Percentiles rank a stretch among this genome's conserved stretches.
Evolutionary conservation across 768 basidiomycete species (phyloP).

Genomic region (Trichaptum fuscoviolaceum): DNA sequence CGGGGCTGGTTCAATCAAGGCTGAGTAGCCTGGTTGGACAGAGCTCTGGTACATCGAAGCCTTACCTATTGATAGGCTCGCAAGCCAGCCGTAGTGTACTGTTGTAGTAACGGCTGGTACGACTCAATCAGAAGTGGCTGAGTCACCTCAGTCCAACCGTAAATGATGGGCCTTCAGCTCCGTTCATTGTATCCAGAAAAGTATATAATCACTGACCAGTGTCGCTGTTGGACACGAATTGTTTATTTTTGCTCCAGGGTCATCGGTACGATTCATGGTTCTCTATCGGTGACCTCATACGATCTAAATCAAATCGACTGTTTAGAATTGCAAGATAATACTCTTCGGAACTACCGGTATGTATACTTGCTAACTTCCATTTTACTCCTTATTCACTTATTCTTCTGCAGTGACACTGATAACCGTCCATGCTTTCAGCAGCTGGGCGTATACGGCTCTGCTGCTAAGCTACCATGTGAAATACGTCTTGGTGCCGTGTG

Average conservation of each 20-base stretch:
- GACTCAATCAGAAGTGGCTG: too few relatives aligned
- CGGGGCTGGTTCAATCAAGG: conserved; percentile 84
- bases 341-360: background rate
- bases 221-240: too few relatives aligned
- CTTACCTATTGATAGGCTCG: conserved; percentile 73
- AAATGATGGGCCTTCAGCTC: too few relatives aligned
- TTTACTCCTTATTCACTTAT: background rate
- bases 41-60: conserved; percentile 94
- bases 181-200: too few relatives aligned
- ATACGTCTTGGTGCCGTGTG: too few relatives aligned
- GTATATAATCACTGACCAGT: too few relatives aligned
- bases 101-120: too few relatives aligned
- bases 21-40: conserved; percentile 82
- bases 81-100: too few relatives aligned
- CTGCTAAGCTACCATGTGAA: background rate
- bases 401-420: background rate
- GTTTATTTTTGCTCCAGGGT: background rate
- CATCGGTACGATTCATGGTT: background rate
- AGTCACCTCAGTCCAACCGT: too few relatives aligned
- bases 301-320: too few relatives aligned
- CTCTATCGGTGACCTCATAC: too few relatives aligned
- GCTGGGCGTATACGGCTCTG: background rate
- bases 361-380: background rate
- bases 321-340: background rate
- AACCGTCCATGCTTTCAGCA: background rate